Percentiles rank a stretch among this genome's conserved stretches.
These are phyloP conservation scores for Gloeopeniophorella convolvens DNA, from an alignment of 768 basidiomycete species.

Conservation along the genomic window DNA sequence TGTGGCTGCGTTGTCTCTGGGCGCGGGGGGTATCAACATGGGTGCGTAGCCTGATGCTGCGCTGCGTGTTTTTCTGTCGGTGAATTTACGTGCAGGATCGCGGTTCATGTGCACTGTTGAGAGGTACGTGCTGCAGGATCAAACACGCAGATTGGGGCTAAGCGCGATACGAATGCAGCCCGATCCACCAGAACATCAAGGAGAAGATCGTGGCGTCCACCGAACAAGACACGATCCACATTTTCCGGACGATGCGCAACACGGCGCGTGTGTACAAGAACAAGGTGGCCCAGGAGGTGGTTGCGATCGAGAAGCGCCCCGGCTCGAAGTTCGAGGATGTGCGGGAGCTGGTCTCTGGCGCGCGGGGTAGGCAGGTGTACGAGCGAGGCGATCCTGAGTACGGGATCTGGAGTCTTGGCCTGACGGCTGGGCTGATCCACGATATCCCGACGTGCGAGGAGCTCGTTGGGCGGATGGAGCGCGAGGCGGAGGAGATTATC, in stretches of 20 bases:
- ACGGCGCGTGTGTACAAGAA: constrained; percentile 87
- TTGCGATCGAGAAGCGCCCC: constrained; percentile 70
- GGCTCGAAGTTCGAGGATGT: constrained; percentile 87
- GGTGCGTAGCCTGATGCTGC: constrained; percentile 30
- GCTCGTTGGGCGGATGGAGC: constrained; percentile 61
- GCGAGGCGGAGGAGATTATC: constrained; percentile 66
- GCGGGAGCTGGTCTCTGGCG: constrained; percentile 67
- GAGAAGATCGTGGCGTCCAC: constrained; percentile 78
- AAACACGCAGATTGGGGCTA: too few relatives aligned
- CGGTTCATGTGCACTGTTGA: constrained; percentile 92
- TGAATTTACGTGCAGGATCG: constrained; percentile 38
- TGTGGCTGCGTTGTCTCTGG: constrained; percentile 74
- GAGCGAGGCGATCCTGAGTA: constrained; percentile 80
- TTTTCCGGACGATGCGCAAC: constrained; percentile 82
- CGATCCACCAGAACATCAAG: constrained; percentile 88
- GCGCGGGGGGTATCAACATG: constrained; percentile 86
- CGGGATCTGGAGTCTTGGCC: constrained; percentile 78
- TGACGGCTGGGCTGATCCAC: constrained; percentile 64
- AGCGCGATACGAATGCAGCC: constrained; percentile 43
- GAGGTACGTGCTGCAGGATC: constrained; percentile 38
- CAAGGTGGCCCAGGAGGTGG: constrained; percentile 75
- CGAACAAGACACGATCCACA: constrained; percentile 82
- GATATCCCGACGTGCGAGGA: constrained; percentile 81
- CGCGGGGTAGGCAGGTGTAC: constrained; percentile 66
- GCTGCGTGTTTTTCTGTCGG: not conserved